Base-by-base conservation (phyloP, 345 rosid species). In the Acer campestre region DNA sequence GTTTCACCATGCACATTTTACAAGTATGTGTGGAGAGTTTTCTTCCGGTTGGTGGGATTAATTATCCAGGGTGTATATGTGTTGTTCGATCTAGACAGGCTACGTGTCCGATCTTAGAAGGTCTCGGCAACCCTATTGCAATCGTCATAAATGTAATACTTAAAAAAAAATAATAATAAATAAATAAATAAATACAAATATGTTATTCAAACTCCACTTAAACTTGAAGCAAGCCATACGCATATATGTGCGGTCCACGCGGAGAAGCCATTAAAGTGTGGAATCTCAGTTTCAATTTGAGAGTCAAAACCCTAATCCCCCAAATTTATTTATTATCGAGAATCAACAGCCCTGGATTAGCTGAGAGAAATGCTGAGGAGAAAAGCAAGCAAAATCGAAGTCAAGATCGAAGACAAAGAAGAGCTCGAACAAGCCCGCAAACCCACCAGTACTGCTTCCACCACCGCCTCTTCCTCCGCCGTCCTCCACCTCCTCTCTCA, bases 341-440 rank as follows among this genome's bases (percentile, higher is more conserved):
- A 7, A 10, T 13, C 0, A 8, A 1, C 62, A 51, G 25, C 42
- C 49, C 49, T 46, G 49, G 49, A 2, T 46, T 46, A 73, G 67
- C 65, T 46, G 12, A 11, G 1, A 23, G 79, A 89, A 68, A 96
- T 96, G 97, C 92, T 92, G 82, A 85, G 97, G 78, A 89, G 98
- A 86, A 90, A 90, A 75, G 90, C 97, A 6, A 90, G 86, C 82
- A 91, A 91, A 82, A 88, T 96, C 88, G 92, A 96, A 79, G 90
- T 92, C 79, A 81, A 84, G 77, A 83, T 92, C 82, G 94, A 92
- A 85, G 98, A 96, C 86, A 93, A 88, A 64, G 92, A 91, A 65
- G 98, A 96, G 73, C 89, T 96, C 71, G 93, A 94, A 66, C 93
- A 91, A 77, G 84, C 91, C 72, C 95, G 93, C 62, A 88, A 84